phyloP scores from a whole-genome alignment of 129 eudicot species.

The Flaveria robusta region DNA sequence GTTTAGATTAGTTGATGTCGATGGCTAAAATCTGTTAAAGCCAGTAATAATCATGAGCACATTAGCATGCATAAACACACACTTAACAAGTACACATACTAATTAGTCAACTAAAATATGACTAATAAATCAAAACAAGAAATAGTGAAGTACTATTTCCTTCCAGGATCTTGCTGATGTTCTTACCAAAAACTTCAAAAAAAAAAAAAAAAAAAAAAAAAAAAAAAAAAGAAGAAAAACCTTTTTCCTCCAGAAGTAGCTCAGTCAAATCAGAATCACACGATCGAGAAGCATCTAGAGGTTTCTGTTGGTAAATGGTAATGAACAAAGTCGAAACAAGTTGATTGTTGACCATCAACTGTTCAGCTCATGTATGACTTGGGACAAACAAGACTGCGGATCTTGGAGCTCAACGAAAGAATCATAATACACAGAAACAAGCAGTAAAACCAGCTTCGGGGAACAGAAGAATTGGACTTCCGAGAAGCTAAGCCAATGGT shows the following conservation, averaged over 20 bases:
- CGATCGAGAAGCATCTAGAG: conserved; percentile 9
- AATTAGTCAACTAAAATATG: neutral
- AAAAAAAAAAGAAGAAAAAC: neutral
- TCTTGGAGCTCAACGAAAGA: conserved; percentile 56
- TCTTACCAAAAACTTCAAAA: conserved; percentile 31
- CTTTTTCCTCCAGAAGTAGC: conserved; percentile 8
- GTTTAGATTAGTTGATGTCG: too few relatives aligned
- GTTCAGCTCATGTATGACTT: conserved; percentile 40
- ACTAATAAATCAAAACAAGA: conserved; percentile 20
- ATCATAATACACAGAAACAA: conserved; percentile 56
- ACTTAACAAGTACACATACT: too few relatives aligned
- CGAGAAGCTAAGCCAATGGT: neutral
- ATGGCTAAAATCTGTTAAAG: too few relatives aligned
- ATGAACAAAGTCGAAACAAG: neutral
- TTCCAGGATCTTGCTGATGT: conserved; percentile 21
- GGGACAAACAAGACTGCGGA: conserved; percentile 53
- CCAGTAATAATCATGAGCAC: too few relatives aligned
- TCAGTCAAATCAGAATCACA: conserved; percentile 5
- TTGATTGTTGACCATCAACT: neutral
- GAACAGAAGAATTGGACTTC: conserved; percentile 32
- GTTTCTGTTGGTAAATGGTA: neutral
- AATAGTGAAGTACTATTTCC: conserved; percentile 39
- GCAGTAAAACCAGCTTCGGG: conserved; percentile 58
- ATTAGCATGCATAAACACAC: too few relatives aligned
- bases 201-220: neutral